Evolutionary conservation across 768 basidiomycete species (phyloP).

Genomic region (Suillus variegatus): DNA sequence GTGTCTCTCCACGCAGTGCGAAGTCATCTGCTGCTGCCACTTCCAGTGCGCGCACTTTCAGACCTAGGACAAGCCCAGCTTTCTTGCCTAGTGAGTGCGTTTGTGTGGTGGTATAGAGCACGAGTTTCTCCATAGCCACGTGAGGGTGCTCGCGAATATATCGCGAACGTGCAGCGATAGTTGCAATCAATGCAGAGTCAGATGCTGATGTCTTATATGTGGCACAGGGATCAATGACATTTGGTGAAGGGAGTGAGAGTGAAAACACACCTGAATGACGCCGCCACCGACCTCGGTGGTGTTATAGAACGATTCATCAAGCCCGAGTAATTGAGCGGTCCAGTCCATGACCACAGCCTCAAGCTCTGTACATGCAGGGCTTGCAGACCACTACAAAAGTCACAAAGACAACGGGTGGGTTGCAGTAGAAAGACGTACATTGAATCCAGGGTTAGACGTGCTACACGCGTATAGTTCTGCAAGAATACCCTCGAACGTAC

Average conservation of each 20-base stretch:
- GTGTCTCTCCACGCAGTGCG: conserved; percentile 61
- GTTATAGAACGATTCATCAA: conserved; percentile 66
- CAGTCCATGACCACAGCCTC: conserved; percentile 90
- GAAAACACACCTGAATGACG: conserved; percentile 63
- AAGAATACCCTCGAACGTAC: conserved; percentile 79
- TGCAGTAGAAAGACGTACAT: conserved; percentile 46
- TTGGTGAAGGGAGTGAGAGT: background rate
- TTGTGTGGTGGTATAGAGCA: conserved; percentile 88
- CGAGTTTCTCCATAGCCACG: conserved; percentile 53
- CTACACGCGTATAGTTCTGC: conserved; percentile 82
- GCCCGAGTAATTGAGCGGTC: conserved; percentile 80
- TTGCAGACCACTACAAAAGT: conserved; percentile 71
- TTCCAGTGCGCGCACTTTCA: conserved; percentile 68
- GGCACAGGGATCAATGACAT: background rate
- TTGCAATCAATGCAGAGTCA: conserved; percentile 73
- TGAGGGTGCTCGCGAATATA: conserved; percentile 53
- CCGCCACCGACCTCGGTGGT: conserved; percentile 76
- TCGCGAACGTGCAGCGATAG: conserved; percentile 76
- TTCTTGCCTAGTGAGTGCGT: conserved; percentile 85
- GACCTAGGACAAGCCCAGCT: conserved; percentile 79
- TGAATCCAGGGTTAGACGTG: conserved; percentile 84
- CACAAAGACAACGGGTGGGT: background rate
- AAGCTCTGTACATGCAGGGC: conserved; percentile 91
- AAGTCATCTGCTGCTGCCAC: conserved; percentile 67
- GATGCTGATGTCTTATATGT: conserved; percentile 74